Evolutionary conservation across 345 rosid genomes (phyloP), one percentile per base, ranked within the genome.

Genomic region (Populus alba): DNA sequence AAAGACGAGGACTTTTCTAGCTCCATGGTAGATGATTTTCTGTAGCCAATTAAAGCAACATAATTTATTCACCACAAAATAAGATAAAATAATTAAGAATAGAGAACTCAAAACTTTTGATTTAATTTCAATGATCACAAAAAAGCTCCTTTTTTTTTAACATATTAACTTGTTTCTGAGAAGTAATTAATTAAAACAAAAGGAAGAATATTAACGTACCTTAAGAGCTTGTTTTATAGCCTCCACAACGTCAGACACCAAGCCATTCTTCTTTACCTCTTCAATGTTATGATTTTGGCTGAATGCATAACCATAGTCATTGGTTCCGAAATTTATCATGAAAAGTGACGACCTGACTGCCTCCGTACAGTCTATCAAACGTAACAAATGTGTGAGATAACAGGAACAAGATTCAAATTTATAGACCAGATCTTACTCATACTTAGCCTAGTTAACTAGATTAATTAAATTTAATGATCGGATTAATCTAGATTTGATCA

Each of bases 251-350:
- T 39, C 18, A 27, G 68, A 47, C 68, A 80, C 83, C 79, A 65
- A 16, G 0, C 7, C 6, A 12, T 59, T 61, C 61, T 43, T 77
- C 12, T 45, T 45, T 13, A 67, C 43, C 27, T 81, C 74, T 3
- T 53, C 74, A 18, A 77, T 31, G 15, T 73, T 55, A 6, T 13
- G 29, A 23, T 68, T 65, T 13, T 18, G 15, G 0, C 7, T 2
- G 0, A 72, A 53, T 43, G 70, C 80, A 72, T 27, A 41, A 25
- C 66, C 43, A 31, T 71, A 76, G 39, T 81, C 83, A 55, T 72
- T 81, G 31, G 27, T 38, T 65, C 80, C 83, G 7, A 81, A 71
- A 20, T 80, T 76, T 23, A 81, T 68, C 76, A 76, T 37, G 62
- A 76, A 81, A 11, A 76, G 80, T 6, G 74, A 41, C 8, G 80